phyloP scores from a whole-genome alignment of 345 rosid genomes.

The Psidium friedrichsthalianum region DNA sequence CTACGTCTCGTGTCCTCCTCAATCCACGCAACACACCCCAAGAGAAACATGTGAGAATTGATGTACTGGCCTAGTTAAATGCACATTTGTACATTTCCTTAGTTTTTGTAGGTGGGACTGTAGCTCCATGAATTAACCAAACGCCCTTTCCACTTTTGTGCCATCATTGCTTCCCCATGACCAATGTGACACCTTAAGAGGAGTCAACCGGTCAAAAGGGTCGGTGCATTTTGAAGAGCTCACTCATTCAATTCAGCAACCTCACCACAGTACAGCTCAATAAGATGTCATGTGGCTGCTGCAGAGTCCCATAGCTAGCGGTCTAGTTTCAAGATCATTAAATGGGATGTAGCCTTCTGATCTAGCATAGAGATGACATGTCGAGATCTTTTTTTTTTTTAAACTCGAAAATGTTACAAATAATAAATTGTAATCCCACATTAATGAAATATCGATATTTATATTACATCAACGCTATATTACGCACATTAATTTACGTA shows the following conservation, averaged over 20 bases:
- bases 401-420: no score
- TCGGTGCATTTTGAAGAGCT: neutral
- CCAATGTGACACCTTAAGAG: neutral
- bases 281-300: neutral
- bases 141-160: neutral
- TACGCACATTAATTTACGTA: no score
- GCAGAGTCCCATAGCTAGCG: neutral
- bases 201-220: neutral
- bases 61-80: neutral
- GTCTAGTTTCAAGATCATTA: neutral
- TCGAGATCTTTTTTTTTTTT: neutral
- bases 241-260: neutral
- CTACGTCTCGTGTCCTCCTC: neutral
- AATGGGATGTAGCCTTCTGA: neutral
- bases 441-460: no score
- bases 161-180: neutral
- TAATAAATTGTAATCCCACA: no score
- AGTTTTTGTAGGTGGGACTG: neutral
- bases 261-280: neutral
- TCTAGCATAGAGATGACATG: neutral
- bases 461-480: no score
- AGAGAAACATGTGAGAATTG: neutral
- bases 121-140: neutral
- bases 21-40: neutral
- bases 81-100: neutral